Percentiles rank a stretch among this genome's conserved stretches.
phyloP scores from a whole-genome alignment of 139 green algal genomes.

The Tetraselmis chui region DNA sequence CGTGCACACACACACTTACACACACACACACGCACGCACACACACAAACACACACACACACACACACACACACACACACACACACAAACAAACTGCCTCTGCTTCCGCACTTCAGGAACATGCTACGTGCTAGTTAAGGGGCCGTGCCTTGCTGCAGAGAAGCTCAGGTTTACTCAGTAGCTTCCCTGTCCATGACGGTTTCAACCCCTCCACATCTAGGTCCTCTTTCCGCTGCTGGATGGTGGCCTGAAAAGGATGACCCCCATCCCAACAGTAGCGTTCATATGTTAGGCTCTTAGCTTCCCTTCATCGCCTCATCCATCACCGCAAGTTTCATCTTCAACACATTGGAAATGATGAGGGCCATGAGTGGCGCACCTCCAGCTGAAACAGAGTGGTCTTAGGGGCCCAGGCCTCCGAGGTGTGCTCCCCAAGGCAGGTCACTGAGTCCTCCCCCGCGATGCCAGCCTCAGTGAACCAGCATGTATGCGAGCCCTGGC shows the following conservation, averaged over 20 bases:
- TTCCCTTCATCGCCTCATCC: too few relatives aligned
- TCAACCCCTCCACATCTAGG: conserved; percentile 28
- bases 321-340: too few relatives aligned
- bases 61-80: too few relatives aligned
- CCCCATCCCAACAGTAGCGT: background rate
- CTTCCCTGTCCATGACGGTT: conserved; percentile 88
- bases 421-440: conserved; percentile 32
- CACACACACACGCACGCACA: too few relatives aligned
- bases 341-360: too few relatives aligned
- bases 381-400: conserved; percentile 74
- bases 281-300: too few relatives aligned
- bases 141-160: conserved; percentile 94
- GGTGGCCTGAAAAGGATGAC: conserved; percentile 29
- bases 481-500: conserved; percentile 78
- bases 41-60: too few relatives aligned
- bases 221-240: conserved; percentile 60
- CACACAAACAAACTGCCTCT: too few relatives aligned
- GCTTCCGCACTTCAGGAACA: too few relatives aligned
- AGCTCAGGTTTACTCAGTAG: conserved; percentile 80
- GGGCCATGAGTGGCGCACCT: conserved; percentile 27
- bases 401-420: conserved; percentile 33
- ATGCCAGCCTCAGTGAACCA: conserved; percentile 61
- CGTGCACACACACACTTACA: too few relatives aligned
- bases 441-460: conserved; percentile 13
- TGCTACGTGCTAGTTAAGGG: too few relatives aligned